Conservation (phyloP, 139 green algal genomes). For the Micromonas commoda region DNA sequence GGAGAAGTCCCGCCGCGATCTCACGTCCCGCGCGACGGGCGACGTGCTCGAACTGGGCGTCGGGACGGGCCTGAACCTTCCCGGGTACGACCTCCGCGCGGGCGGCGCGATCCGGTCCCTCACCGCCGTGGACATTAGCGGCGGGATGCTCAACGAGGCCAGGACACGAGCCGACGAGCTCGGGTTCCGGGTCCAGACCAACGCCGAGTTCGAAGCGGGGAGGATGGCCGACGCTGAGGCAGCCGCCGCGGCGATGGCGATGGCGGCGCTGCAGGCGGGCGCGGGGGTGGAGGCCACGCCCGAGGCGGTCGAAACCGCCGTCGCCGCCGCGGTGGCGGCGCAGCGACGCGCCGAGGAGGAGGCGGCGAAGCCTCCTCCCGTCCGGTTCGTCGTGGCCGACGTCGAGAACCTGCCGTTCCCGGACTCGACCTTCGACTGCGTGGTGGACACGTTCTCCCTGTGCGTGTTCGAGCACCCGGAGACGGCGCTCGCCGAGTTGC, state of each 20-base stretch:
- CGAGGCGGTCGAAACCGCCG: too few relatives aligned
- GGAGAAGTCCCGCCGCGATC: not conserved
- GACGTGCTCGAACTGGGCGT: conserved; percentile 23
- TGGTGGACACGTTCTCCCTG: conserved; percentile 28
- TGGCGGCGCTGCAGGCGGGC: too few relatives aligned
- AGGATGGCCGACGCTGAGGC: not conserved
- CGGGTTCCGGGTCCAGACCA: not conserved
- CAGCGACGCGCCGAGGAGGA: too few relatives aligned
- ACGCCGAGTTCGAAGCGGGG: not conserved
- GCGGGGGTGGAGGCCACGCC: not conserved
- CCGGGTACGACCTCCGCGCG: conserved; percentile 7
- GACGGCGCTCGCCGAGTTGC: not conserved
- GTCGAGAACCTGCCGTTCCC: conserved; percentile 6
- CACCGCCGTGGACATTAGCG: conserved; percentile 16
- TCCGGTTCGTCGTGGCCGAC: conserved; percentile 1
- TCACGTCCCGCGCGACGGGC: not conserved
- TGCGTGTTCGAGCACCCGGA: conserved; percentile 19
- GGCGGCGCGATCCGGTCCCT: not conserved
- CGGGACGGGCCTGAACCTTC: conserved; percentile 21
- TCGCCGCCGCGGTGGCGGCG: too few relatives aligned
- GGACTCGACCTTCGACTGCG: conserved; percentile 12
- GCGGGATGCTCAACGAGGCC: conserved; percentile 16
- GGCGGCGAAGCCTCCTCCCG: too few relatives aligned
- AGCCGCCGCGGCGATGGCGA: too few relatives aligned
- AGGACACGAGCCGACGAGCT: not conserved